Evolutionary conservation across 768 basidiomycete genomes (phyloP).

Genomic region (Rhodotorula toruloides): DNA sequence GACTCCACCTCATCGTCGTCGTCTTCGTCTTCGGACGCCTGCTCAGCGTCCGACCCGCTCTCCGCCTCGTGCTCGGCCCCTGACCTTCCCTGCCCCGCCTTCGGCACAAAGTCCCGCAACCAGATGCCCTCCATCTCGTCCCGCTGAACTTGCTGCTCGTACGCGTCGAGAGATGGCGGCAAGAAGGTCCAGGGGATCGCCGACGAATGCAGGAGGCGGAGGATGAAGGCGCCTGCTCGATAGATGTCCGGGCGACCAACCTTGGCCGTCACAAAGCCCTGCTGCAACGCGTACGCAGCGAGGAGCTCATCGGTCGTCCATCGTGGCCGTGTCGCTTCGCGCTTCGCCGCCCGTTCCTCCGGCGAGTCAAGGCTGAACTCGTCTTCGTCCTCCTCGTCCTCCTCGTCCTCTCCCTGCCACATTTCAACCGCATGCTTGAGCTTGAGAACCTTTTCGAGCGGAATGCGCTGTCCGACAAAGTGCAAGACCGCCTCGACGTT

Average conservation of each 20-base stretch:
- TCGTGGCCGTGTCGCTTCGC: constrained; percentile 52
- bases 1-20: background rate
- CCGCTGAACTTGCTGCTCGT: constrained; percentile 5
- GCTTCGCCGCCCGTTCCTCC: constrained; percentile 49
- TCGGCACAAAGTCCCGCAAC: constrained; percentile 18
- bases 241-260: constrained; percentile 82
- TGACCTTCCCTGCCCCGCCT: background rate
- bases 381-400: constrained; percentile 7
- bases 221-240: constrained; percentile 59
- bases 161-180: constrained; percentile 15
- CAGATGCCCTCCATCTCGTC: constrained; percentile 30
- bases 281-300: constrained; percentile 66
- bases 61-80: background rate
- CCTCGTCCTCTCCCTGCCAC: background rate
- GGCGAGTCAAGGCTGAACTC: constrained; percentile 37
- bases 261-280: constrained; percentile 70
- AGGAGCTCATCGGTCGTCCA: constrained; percentile 90
- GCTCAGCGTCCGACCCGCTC: background rate
- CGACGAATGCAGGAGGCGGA: constrained; percentile 37
- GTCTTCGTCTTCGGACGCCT: background rate
- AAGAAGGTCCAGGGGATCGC: constrained; percentile 36
- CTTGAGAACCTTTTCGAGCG: constrained; percentile 70
- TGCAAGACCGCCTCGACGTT: constrained; percentile 70
- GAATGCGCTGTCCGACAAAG: constrained; percentile 62
- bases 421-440: constrained; percentile 43